Base-by-base conservation (phyloP, 2,329 filamentous ascomycete species). In the Alternaria sp. region DNA sequence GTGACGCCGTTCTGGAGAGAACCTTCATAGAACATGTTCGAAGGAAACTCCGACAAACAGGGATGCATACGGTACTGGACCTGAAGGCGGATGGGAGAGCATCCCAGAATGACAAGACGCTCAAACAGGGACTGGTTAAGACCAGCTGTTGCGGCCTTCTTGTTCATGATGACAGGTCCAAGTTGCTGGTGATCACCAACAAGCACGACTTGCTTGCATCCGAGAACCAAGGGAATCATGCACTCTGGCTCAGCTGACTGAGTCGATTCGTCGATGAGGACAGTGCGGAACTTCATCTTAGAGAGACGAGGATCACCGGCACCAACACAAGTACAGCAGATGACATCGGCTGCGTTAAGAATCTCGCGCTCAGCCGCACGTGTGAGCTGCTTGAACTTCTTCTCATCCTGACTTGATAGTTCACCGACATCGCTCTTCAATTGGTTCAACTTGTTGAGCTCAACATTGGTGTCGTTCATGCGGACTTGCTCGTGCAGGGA, bases 41-140 rank as follows among this genome's bases (percentile, higher is more conserved):
- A 98, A 0, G 95, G 95, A 72, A 99, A 99, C 72, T 96, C 91
- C 1, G 95, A 98, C 40, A 99, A 84, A 74, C 94, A 97, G 26
- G 95, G 95, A 74, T 99, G 95, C 95, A 99, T 99, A 74, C 95
- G 94, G 77, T 99, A 99, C 77, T 99, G 95, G 36, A 97, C 93
- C 70, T 97, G 96, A 54, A 99, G 85, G 52, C 94, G 91, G 68
- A 97, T 97, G 7, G 95, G 95, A 37, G 90, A 88, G 70, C 93
- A 90, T 42, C 90, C 90, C n/a, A 98, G 85, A 71, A 94, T 92
- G 69, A 98, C 93, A 50, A 99, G 85, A 71, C 95, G 92, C 81
- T 99, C 95, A 73, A 99, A 99, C 9, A 99, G 84, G n/a, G 94
- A 98, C 78, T 98, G 95, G 79, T 98, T 97, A 14, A 99, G 84